Evolutionary conservation across 2,329 filamentous ascomycete species (phyloP).

Genomic region (Hypoxylon rubiginosum): DNA sequence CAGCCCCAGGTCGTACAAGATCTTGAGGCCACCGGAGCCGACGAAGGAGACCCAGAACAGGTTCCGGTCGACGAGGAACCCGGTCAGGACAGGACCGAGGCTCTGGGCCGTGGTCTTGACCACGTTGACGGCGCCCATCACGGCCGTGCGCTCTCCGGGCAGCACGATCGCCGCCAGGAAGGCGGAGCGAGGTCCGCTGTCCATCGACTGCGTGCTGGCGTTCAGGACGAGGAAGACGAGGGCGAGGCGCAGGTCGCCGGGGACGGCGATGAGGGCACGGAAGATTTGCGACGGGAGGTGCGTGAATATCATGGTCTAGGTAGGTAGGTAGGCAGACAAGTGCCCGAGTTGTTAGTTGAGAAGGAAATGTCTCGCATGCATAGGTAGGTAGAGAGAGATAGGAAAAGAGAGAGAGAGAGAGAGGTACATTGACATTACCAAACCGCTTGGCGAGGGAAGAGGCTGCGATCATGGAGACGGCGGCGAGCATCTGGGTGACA

Average conservation of each 20-base stretch:
- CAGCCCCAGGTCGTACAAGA: slow-evolving; percentile 70
- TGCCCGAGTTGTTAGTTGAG: not conserved
- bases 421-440: slow-evolving; percentile 74
- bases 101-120: slow-evolving; percentile 75
- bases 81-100: slow-evolving; percentile 73
- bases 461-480: slow-evolving; percentile 65
- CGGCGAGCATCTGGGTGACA: slow-evolving; percentile 64
- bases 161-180: slow-evolving; percentile 76
- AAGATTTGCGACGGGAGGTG: slow-evolving; percentile 78
- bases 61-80: slow-evolving; percentile 68
- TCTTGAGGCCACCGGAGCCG: slow-evolving; percentile 73
- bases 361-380: not conserved
- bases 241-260: slow-evolving; percentile 65
- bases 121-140: slow-evolving; percentile 78
- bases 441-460: slow-evolving; percentile 67
- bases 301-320: slow-evolving; percentile 80
- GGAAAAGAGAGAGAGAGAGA: slow-evolving; percentile 52
- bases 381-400: slow-evolving; percentile 24
- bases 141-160: slow-evolving; percentile 75
- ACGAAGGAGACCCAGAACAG: slow-evolving; percentile 74
- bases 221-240: slow-evolving; percentile 73
- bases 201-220: slow-evolving; percentile 75
- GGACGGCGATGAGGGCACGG: slow-evolving; percentile 72
- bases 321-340: too few relatives aligned
- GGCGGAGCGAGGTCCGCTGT: slow-evolving; percentile 76